A percentile compares a stretch with the other conserved stretches of the same genome.
Evolutionary conservation across 129 eudicot species (phyloP).

Genomic region (Flaveria bidentis): DNA sequence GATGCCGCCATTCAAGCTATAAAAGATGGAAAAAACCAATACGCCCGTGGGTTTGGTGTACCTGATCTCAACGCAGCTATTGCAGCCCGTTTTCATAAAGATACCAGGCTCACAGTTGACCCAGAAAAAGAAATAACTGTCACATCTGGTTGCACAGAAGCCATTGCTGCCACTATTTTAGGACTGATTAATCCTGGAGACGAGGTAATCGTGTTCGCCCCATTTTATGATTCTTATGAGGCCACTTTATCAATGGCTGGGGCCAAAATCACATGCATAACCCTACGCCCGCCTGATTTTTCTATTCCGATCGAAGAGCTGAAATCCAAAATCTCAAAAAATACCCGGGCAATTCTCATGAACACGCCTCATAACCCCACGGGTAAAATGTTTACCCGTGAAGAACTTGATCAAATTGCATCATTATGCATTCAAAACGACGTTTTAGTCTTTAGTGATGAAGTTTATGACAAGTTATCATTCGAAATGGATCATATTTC

Average conservation of each 20-base stretch:
- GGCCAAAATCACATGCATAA: conserved; percentile 70
- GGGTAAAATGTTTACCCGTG: conserved; percentile 83
- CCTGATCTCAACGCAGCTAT: conserved; percentile 91
- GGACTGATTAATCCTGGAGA: conserved; percentile 95
- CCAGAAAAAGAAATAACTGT: conserved; percentile 94
- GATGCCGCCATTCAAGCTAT: conserved; percentile 97
- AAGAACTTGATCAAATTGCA: conserved; percentile 70
- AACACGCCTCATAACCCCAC: conserved; percentile 98
- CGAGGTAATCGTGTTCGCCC: conserved; percentile 88
- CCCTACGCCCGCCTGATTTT: conserved; percentile 81
- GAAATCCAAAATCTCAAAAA: conserved; percentile 62
- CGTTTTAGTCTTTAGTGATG: conserved; percentile 82
- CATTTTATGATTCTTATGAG: conserved; percentile 91
- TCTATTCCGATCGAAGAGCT: conserved; percentile 74
- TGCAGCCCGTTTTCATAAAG: conserved; percentile 80
- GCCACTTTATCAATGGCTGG: conserved; percentile 98
- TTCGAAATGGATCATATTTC: conserved; percentile 96
- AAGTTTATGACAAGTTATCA: conserved; percentile 88
- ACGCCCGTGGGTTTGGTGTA: conserved; percentile 93
- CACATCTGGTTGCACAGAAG: conserved; percentile 99
- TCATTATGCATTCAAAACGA: conserved; percentile 83
- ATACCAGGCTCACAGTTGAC: conserved; percentile 68
- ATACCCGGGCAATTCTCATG: conserved; percentile 87
- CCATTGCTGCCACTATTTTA: conserved; percentile 91
- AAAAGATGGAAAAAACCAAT: conserved; percentile 86